Evolutionary conservation across 2,329 filamentous ascomycete species (phyloP).

Genomic region (Aspergillus sp.): DNA sequence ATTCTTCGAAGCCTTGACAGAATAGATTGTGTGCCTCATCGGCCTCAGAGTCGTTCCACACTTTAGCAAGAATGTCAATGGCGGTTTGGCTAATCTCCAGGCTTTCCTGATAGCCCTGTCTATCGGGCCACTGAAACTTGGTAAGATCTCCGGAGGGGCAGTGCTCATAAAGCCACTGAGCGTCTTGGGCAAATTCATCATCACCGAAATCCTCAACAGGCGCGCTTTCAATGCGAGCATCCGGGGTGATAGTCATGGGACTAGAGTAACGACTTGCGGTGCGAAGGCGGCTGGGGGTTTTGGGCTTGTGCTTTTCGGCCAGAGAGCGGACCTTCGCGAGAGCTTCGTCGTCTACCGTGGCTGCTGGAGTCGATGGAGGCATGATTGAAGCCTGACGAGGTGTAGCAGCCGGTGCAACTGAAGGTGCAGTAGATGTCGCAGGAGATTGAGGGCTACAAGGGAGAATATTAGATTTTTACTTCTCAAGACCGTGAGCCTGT

Average conservation of each 20-base stretch:
- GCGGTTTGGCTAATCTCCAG: constrained; percentile 14
- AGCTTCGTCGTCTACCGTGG: constrained; percentile 25
- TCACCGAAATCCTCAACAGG: constrained; percentile 21
- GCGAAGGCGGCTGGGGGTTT: constrained; percentile 43
- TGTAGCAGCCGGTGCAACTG: constrained; percentile 13
- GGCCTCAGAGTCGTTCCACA: constrained; percentile 18
- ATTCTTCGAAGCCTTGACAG: constrained; percentile 16
- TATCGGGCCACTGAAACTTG: constrained; percentile 23
- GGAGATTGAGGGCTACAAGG: background rate
- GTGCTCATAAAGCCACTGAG: constrained; percentile 26
- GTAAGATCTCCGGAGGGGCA: constrained; percentile 26
- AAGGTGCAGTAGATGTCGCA: constrained; percentile 7
- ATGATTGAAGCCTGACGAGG: constrained; percentile 13
- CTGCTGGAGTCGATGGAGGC: constrained; percentile 21
- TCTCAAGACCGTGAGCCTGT: background rate
- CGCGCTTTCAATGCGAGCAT: constrained; percentile 6
- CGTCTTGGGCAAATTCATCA: constrained; percentile 25
- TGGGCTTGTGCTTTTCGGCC: constrained; percentile 45
- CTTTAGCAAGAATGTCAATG: constrained; percentile 12
- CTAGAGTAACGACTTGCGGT: constrained; percentile 31
- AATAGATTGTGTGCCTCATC: constrained; percentile 16
- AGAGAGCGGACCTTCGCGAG: constrained; percentile 38
- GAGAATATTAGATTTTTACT: constrained; percentile 6
- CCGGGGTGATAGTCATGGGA: constrained; percentile 19
- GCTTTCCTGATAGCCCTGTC: constrained; percentile 15